Evolutionary conservation across 2,329 filamentous ascomycete species (phyloP), one percentile per base, ranked within the genome.

Genomic region (Penicillium thymicola): DNA sequence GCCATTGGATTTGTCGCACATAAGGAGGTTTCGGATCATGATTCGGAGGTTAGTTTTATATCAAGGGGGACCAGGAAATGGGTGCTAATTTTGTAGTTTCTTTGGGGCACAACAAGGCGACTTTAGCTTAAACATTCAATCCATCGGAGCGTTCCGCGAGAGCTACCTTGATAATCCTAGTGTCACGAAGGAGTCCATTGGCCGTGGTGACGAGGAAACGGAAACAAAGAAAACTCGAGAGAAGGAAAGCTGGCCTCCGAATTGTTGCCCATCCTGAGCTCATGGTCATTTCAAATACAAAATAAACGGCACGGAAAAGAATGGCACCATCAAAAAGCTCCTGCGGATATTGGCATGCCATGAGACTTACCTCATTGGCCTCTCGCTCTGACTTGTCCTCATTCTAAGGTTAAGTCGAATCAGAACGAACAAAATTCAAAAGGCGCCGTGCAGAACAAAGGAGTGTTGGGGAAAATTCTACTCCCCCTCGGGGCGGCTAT

Each of bases 1-100:
- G 55, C 78, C 81, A 5, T 70, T 94, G 63, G 78, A 91, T 64
- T 66, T 82, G 60, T 78, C 77, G 46, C 76, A 78, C 42, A 78
- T 94, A 38, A 88, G 83, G 73, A 79, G 88, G 45, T 77, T 93
- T 30, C 87, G 85, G 49, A 79, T 94, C 57, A 92, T 94, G 90
- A 89, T 89, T 80, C 78, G 90, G 70, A 94, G 90, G 89, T 90
- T 72, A 57, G 77, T 60, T 3, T 40, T 51, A n/a, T 18, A 23
- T 21, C 30, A 30, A 23, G 51, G 14, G 30, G 40, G 27, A 13
- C 2, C 13, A 11, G 4, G 10, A 16, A 3, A 23, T 16, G 3
- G 46, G n/a, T 50, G 28, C 47, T 66, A 14, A 61, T 25, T 58
- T 55, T 16, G 30, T 63, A 90, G 89, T 72, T 92, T 90, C 77